These are phyloP conservation scores for Coemansia sp. DNA, from an alignment of 192 early-diverging fungal species.

Conservation along the genomic window DNA sequence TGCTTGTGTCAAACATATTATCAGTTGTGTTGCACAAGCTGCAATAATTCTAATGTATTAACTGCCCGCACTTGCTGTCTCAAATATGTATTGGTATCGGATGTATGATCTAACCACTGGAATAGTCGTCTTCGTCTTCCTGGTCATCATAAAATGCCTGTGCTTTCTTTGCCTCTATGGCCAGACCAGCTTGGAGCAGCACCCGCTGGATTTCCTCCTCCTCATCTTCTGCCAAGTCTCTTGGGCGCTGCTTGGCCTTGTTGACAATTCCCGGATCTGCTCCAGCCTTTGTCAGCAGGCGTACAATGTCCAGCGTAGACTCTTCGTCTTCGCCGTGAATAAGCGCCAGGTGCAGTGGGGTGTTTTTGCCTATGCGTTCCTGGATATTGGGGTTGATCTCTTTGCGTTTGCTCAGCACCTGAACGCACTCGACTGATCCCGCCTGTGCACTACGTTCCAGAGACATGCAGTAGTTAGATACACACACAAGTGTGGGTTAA, in stretches of 20 bases:
- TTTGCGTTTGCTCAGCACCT: conserved; percentile 54
- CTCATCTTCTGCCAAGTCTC: conserved; percentile 20
- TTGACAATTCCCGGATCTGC: conserved; percentile 55
- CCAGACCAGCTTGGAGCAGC: conserved; percentile 33
- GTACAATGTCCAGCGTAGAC: conserved; percentile 60
- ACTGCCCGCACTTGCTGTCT: not conserved
- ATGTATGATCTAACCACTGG: conserved; percentile 20
- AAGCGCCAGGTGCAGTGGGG: conserved; percentile 71
- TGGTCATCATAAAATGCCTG: not conserved
- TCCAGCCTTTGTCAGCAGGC: conserved; percentile 57
- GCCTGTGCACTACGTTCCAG: conserved; percentile 49
- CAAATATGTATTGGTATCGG: not conserved
- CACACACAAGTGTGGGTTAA: too few relatives aligned
- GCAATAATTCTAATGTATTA: not conserved
- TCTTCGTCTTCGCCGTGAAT: conserved; percentile 57
- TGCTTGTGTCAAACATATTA: too few relatives aligned
- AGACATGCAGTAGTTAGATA: too few relatives aligned
- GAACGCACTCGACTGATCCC: conserved; percentile 62
- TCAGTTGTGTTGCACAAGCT: not conserved
- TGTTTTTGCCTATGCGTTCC: conserved; percentile 59
- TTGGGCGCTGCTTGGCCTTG: conserved; percentile 31
- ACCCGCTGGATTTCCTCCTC: conserved; percentile 34
- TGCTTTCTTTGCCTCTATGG: conserved; percentile 4
- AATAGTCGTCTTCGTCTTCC: conserved; percentile 14
- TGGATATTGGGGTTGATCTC: conserved; percentile 60